phyloP scores from a whole-genome alignment of 2,329 filamentous ascomycete species.

The Moelleriella libera region DNA sequence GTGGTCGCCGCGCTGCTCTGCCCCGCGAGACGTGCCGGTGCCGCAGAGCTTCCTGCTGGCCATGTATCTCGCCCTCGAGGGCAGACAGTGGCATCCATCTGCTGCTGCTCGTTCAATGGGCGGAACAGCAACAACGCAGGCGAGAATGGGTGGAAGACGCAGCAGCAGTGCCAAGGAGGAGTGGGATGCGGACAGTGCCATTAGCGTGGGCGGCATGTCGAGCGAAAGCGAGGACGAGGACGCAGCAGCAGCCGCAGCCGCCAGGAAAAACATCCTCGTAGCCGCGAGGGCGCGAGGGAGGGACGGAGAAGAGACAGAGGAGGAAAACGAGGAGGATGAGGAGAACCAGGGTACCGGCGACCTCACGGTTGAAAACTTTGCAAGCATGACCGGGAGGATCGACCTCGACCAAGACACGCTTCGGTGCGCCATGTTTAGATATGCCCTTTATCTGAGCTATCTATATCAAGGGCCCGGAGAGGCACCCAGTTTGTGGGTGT shows the following conservation, averaged over 20 bases:
- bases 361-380: slow-evolving; percentile 8
- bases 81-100: slow-evolving; percentile 13
- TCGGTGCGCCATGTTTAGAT: slow-evolving; percentile 16
- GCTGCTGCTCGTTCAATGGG: no score
- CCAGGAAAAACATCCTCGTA: no score
- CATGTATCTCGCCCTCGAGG: slow-evolving; percentile 13
- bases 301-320: no score
- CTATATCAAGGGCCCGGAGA: slow-evolving; percentile 10
- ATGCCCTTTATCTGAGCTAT: slow-evolving; percentile 21
- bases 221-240: slow-evolving; percentile 2
- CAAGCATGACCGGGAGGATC: slow-evolving; percentile 7
- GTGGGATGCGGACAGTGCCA: slow-evolving; percentile 4
- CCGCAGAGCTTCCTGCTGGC: slow-evolving; percentile 17
- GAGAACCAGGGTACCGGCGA: no score
- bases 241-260: background rate
- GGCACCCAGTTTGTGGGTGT: slow-evolving; percentile 17
- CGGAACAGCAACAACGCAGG: no score
- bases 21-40: slow-evolving; percentile 14
- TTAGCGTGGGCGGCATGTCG: no score
- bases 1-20: slow-evolving; percentile 21
- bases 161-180: no score
- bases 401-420: slow-evolving; percentile 11
- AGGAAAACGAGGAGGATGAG: no score
- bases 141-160: no score
- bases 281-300: no score